These are phyloP conservation scores for Microcyclospora pomicola DNA, from an alignment of 2,329 filamentous ascomycete species.

Conservation along the genomic window DNA sequence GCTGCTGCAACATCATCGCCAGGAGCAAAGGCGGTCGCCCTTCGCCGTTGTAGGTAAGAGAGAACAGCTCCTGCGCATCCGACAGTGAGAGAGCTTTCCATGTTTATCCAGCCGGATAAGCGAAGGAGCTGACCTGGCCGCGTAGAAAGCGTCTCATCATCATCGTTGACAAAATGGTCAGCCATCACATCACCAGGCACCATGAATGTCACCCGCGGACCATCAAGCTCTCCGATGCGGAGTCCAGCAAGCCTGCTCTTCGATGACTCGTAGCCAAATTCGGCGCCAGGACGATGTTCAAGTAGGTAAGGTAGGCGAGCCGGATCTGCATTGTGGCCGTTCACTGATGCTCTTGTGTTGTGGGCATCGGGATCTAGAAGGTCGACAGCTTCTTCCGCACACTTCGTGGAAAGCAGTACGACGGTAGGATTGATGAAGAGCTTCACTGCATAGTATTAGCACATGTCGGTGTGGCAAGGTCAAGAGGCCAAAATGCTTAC, in stretches of 20 bases:
- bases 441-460: conserved; percentile 35
- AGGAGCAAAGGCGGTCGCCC: conserved; percentile 48
- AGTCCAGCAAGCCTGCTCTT: conserved; percentile 52
- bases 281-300: conserved; percentile 53
- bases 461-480: background rate
- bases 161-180: conserved; percentile 22
- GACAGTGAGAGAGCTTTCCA: conserved; percentile 60
- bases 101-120: conserved; percentile 55
- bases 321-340: conserved; percentile 25
- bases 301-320: conserved; percentile 46
- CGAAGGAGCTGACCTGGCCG: conserved; percentile 52
- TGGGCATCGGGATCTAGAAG: conserved; percentile 30
- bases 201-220: conserved; percentile 42
- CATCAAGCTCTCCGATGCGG: conserved; percentile 35
- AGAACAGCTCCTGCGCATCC: conserved; percentile 81
- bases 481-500: conserved; percentile 19
- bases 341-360: conserved; percentile 14
- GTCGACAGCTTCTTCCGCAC: conserved; percentile 36
- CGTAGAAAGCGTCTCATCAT: conserved; percentile 35
- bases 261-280: conserved; percentile 57
- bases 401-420: conserved; percentile 42
- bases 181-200: conserved; percentile 42
- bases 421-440: conserved; percentile 48
- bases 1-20: conserved; percentile 41
- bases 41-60: conserved; percentile 59